Conservation (phyloP, 2,329 filamentous ascomycete genomes). For the Neobulgaria alba region DNA sequence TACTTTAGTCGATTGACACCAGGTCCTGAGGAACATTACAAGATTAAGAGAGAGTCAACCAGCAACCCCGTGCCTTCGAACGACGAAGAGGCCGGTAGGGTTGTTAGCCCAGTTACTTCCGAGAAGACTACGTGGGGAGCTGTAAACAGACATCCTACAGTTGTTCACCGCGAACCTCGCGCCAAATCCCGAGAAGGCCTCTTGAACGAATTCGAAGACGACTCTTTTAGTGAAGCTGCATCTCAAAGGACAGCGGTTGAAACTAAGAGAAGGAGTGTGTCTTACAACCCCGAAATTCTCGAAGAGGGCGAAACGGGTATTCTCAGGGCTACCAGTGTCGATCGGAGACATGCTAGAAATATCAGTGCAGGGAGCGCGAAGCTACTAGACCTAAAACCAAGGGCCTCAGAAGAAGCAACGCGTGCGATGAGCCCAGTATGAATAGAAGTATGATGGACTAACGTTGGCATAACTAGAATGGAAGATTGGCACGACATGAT, state of each 20-base stretch:
- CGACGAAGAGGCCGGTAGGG: slow-evolving; percentile 46
- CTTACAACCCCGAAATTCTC: slow-evolving; percentile 8
- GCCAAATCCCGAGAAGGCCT: slow-evolving; percentile 55
- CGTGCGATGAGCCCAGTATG: slow-evolving; percentile 5
- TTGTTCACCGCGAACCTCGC: slow-evolving; percentile 52
- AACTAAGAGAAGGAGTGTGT: slow-evolving; percentile 22
- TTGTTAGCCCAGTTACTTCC: slow-evolving; percentile 17
- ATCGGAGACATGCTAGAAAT: slow-evolving; percentile 57
- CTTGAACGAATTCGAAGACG: slow-evolving; percentile 21
- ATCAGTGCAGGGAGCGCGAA: slow-evolving; percentile 73
- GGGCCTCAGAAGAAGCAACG: slow-evolving; percentile 41
- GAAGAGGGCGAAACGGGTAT: slow-evolving; percentile 26
- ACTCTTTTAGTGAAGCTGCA: not conserved
- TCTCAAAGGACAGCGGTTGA: slow-evolving; percentile 20
- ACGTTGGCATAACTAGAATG: too few species aligned
- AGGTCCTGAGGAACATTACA: slow-evolving; percentile 26
- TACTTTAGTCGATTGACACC: slow-evolving; percentile 53
- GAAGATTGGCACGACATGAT: slow-evolving; percentile 14
- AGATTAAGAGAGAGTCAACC: slow-evolving; percentile 33
- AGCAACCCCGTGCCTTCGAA: slow-evolving; percentile 44
- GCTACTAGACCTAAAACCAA: slow-evolving; percentile 57
- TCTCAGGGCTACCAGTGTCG: slow-evolving; percentile 63
- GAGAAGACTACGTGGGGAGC: slow-evolving; percentile 28
- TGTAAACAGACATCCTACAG: slow-evolving; percentile 42
- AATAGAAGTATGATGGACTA: too few species aligned